Base-by-base conservation (phyloP, 2,329 filamentous ascomycete species). In the Alternaria viburni region DNA sequence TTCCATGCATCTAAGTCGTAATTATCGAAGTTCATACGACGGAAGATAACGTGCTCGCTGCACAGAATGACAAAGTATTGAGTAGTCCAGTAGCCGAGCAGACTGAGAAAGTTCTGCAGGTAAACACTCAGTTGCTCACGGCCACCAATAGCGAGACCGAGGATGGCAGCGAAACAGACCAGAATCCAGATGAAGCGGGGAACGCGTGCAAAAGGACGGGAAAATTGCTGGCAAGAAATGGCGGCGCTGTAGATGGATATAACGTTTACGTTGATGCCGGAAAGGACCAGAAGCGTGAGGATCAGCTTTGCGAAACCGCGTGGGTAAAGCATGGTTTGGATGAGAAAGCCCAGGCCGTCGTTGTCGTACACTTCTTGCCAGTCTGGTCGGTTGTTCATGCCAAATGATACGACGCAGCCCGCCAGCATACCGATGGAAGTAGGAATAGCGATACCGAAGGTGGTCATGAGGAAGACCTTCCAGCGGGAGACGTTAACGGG, bases 201-300 rank as follows among this genome's bases (percentile, higher is more conserved):
- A 44, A 87, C 83, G 15, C 83, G 84, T n/a, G 84, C 82, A 41
- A 82, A 81, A 25, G 81, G 81, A 57, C 82, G 79, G 25, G 82
- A 80, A 67, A 86, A 82, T 68, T 84, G 80, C 74, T 84, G 82
- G 65, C 83, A 80, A 19, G 80, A 80, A 12, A 85, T 76, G 3
- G 82, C 82, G 17, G 80, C 79, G 52, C 76, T 80, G 73, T 85
- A 93, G 77, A 83, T 82, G 69, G 82, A 83, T 1, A 82, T 81
- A 66, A 81, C 81, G 71, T 83, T 83, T 66, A 82, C 82, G 62
- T 81, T 82, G 66, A 83, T 79, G 58, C 81, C 81, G 54, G 78
- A 80, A 45, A 83, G 73, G 1, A 81, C 80, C 46, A 83, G 77
- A 12, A 83, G 71, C 19, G 82, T 78, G 23, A 83, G 80, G 49